Base-by-base conservation (phyloP, 2,329 filamentous ascomycete species). In the Cladobotryum protrusum region DNA sequence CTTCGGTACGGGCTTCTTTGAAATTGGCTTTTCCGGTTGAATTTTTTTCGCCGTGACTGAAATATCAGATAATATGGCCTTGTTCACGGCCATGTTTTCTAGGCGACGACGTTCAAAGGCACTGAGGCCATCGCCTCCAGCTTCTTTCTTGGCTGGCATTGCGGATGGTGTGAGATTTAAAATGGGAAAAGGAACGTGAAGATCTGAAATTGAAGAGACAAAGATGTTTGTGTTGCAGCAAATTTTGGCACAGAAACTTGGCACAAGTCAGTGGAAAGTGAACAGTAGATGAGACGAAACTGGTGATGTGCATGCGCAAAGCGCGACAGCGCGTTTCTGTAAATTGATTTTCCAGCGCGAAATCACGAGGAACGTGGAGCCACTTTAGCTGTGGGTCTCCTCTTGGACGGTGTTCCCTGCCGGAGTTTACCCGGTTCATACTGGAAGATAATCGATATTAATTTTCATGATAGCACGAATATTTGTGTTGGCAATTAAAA, bases 71-170 rank as follows among this genome's bases (percentile, higher is more conserved):
- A 96, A 70, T 0, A 96, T 64, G 0, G 85, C 88, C 67, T 92
- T 86, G 59, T 95, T 93, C 48, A 87, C 84, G 0, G 85, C 88
- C 37, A 95, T 95, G 57, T 96, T 96, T 53, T 90, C 89, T 14
- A 89, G 79, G 1, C 91, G 79, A 58, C 88, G 83, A 60, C 85
- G 83, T 74, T 96, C 91, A 67, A 95, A 96, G 36, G 89, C 88
- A 67, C 87, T 95, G 59, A 95, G 72, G 34, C 60, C 77, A 18
- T 58, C 62, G 13, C 67, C 67, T n/a, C n/a, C n/a, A n/a, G n/a
- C n/a, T 37, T 74, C 69, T 18, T 67, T 71, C 14, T 69, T 68
- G 2, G 71, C 63, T 2, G 76, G 66, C 77, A 82, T 81, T 35
- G 39, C 59, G 29, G 44, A 42, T 34, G 24, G 34, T 24, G 6